Evolutionary conservation across 2,329 filamentous ascomycete genomes (phyloP).

Genomic region (Aspergillus thermomutatus): DNA sequence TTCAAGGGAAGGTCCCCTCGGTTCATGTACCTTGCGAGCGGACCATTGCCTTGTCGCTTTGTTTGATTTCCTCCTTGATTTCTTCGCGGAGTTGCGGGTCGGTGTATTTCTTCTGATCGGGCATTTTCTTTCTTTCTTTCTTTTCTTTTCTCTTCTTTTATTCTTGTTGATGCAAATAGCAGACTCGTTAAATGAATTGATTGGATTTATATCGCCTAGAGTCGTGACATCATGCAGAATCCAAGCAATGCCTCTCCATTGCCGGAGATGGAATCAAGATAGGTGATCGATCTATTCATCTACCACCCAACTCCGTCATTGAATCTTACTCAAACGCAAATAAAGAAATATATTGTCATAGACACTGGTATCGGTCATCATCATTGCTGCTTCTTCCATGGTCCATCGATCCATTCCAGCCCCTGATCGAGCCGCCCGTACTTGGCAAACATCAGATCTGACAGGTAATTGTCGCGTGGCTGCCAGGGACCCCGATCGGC

Average conservation of each 20-base stretch:
- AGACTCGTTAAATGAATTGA: no score
- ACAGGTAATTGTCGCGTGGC: constrained; percentile 36
- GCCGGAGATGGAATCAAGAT: no score
- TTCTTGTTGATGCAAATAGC: no score
- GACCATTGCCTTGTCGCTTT: constrained; percentile 50
- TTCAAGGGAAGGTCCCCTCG: no score
- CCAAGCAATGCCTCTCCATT: no score
- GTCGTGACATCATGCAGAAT: no score
- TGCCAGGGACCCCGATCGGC: constrained; percentile 41
- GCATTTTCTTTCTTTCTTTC: constrained; percentile 31
- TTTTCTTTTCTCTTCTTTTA: background rate
- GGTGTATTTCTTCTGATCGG: constrained; percentile 47
- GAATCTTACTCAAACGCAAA: no score
- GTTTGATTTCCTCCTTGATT: constrained; percentile 47
- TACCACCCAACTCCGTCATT: no score
- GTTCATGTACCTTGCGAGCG: constrained; percentile 44
- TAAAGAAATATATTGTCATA: no score
- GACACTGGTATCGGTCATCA: no score
- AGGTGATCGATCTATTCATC: no score
- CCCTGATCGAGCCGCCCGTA: constrained; percentile 33
- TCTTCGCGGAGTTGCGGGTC: constrained; percentile 46
- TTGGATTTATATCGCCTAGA: no score
- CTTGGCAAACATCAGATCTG: constrained; percentile 38
- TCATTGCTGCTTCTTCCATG: background rate
- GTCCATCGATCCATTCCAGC: constrained; percentile 27